A percentile compares a stretch with the other conserved stretches of the same genome.
phyloP scores from a whole-genome alignment of 1,284 basidiomycete genomes.

The Cryptococcus amylolentus region DNA sequence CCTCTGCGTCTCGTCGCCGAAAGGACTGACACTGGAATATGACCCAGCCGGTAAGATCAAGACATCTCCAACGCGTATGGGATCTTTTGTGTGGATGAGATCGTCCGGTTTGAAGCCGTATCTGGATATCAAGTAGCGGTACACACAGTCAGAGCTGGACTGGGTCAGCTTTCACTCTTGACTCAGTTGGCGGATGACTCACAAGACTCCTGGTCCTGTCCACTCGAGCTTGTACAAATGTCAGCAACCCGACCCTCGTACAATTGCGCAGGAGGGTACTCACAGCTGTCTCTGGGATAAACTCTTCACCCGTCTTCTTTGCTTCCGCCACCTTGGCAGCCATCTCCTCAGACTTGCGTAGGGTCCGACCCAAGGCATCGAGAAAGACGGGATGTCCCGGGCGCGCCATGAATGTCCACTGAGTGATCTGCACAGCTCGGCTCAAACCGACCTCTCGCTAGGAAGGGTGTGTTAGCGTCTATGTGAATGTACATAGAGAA shows the following conservation, averaged over 20 bases:
- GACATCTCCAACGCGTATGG: conserved; percentile 34
- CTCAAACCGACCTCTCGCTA: conserved; percentile 28
- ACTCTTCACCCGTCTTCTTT: conserved; percentile 18
- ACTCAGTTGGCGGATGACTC: background rate
- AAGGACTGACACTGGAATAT: conserved; percentile 30
- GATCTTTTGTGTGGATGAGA: conserved; percentile 26
- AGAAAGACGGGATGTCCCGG: conserved; percentile 42
- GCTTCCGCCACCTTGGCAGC: conserved; percentile 16
- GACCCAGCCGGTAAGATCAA: conserved; percentile 36
- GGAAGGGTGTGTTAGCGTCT: background rate
- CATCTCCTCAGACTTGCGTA: conserved; percentile 31
- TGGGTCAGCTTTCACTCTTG: background rate
- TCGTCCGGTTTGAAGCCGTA: conserved; percentile 36
- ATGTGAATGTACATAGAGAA: background rate
- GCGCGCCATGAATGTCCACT: conserved; percentile 42
- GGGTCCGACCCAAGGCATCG: conserved; percentile 30
- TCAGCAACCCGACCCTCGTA: background rate
- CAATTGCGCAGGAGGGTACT: conserved; percentile 5
- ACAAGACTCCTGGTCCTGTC: conserved; percentile 44
- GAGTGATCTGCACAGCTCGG: conserved; percentile 39
- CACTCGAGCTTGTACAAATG: conserved; percentile 25
- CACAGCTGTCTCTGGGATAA: conserved; percentile 30
- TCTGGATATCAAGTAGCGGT: conserved; percentile 34
- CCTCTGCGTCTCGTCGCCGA: conserved; percentile 24
- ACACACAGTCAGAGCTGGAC: conserved; percentile 35